Base-by-base conservation (phyloP, 257 asterid species). In the Echium plantagineum region DNA sequence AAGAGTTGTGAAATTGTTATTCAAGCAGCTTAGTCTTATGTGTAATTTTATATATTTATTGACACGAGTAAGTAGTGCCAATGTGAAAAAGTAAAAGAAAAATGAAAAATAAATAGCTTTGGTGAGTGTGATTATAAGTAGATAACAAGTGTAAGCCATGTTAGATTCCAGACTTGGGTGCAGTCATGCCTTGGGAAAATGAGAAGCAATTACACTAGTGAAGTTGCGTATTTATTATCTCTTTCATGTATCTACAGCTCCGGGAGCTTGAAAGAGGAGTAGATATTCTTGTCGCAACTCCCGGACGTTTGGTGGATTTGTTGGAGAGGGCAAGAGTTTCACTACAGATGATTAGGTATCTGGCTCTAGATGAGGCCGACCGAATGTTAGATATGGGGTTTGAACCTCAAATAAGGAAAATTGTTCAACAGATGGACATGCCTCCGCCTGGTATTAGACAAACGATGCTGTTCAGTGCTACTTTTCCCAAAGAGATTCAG, bases 361-460 rank as follows among this genome's bases (percentile, higher is more conserved):
- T 90, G 70, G 96, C 98, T 62, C 81, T 90, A 35, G 98, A 90
- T 65, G 98, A 90, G 77, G 98, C 98, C 26, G 98, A 90, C 67
- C 77, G 98, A 69, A 90, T 90, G 98, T 71, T 90, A 73, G 98
- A 90, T 76, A 90, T 90, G 98, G 98, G 98, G 52, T 90, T 90
- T 66, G 98, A 90, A 65, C 98, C 98, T 76, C 98, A 90, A 72
- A 87, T 90, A 70, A 83, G 98, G 85, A 90, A 81, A 76, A 90
- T 90, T 66, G 98, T 90, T 69, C 84, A 87, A 67, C 96, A 85
- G 77, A 90, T 88, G 91, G 96, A 85, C 86, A 90, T 90, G 96
- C 98, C 98, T 60, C 91, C 94, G 1, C 85, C 95, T 59, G 96
- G 98, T 65, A 71, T 65, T 32, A 71, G 98, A 57, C 98, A 90